These are phyloP conservation scores for Candida michaelii DNA, from an alignment of 805 yeast species.

Conservation along the genomic window DNA sequence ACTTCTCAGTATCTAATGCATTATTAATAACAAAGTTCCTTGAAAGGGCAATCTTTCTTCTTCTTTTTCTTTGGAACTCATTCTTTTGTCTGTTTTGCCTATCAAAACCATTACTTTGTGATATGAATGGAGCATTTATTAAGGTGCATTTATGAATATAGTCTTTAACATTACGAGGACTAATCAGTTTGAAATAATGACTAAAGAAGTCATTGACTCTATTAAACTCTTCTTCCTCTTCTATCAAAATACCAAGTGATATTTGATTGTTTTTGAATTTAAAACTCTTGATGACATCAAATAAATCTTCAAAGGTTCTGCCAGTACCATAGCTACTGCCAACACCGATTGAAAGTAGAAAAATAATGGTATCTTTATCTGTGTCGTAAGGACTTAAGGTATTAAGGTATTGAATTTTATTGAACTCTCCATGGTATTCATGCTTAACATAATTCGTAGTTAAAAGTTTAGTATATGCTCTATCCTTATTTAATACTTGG, in stretches of 20 bases:
- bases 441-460: background rate
- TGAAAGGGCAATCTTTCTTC: constrained; percentile 36
- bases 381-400: constrained; percentile 7
- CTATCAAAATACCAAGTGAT: constrained; percentile 29
- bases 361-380: constrained; percentile 14
- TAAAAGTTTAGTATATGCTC: background rate
- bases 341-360: constrained; percentile 28
- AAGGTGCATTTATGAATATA: constrained; percentile 23
- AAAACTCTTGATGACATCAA: constrained; percentile 27
- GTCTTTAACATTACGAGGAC: constrained; percentile 5
- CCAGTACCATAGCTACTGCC: constrained; percentile 35
- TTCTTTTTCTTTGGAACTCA: constrained; percentile 30
- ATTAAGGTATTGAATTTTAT: constrained; percentile 11
- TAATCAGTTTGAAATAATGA: constrained; percentile 7
- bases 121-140: constrained; percentile 36
- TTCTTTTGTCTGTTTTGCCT: constrained; percentile 26
- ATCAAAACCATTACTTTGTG: constrained; percentile 19
- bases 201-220: constrained; percentile 20
- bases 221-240: constrained; percentile 26
- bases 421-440: constrained; percentile 1
- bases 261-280: constrained; percentile 14
- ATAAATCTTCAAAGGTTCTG: constrained; percentile 31
- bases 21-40: constrained; percentile 35
- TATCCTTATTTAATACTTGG: background rate
- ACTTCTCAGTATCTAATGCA: constrained; percentile 29